phyloP scores from a whole-genome alignment of 441 rosid species.

The Syzygium syzygioides region DNA sequence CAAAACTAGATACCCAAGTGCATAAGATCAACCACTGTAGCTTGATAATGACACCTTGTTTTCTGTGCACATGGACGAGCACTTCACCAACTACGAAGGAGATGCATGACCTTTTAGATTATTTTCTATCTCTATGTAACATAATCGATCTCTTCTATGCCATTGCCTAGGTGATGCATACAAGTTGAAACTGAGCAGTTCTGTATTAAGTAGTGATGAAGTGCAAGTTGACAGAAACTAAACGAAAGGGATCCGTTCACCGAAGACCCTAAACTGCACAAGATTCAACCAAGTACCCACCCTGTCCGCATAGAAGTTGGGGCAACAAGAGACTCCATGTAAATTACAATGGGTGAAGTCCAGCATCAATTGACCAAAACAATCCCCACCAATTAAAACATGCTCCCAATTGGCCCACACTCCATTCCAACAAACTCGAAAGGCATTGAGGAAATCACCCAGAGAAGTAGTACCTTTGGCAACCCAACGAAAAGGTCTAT shows the following conservation, averaged over 20 bases:
- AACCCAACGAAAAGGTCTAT: slow-evolving; percentile 67
- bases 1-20: not conserved
- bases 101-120: not conserved
- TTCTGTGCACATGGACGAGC: not conserved
- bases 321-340: not conserved
- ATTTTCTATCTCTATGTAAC: not conserved
- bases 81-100: not conserved
- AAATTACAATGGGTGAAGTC: not conserved
- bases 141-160: not conserved
- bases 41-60: not conserved
- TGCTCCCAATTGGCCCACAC: not conserved
- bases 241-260: not conserved
- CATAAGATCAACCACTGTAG: not conserved
- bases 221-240: not conserved
- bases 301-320: not conserved
- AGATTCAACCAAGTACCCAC: not conserved
- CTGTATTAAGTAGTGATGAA: not conserved
- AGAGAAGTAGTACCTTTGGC: slow-evolving; percentile 53
- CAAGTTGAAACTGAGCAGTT: not conserved
- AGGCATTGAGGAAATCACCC: not conserved
- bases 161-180: not conserved
- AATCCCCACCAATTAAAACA: not conserved
- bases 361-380: not conserved
- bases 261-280: not conserved
- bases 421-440: not conserved